Conservation (phyloP, 768 basidiomycete genomes). For the Podaxis mareebaensis region DNA sequence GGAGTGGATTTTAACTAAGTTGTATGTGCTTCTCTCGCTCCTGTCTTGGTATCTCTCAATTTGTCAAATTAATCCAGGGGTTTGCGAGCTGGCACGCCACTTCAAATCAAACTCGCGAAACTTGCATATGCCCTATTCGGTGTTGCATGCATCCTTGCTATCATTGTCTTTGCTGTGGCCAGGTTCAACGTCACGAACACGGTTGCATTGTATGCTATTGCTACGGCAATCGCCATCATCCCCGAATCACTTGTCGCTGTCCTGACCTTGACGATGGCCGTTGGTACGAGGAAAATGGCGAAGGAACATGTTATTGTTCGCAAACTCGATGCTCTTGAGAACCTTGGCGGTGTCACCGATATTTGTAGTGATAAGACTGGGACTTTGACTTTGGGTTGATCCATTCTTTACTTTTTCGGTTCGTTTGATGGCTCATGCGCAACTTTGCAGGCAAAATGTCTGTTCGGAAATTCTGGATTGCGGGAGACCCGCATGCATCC, state of each 20-base stretch:
- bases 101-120: conserved; percentile 37
- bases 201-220: conserved; percentile 39
- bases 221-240: conserved; percentile 39
- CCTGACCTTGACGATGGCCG: conserved; percentile 59
- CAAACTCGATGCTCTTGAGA: conserved; percentile 64
- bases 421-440: background rate
- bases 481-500: conserved; percentile 25
- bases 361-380: conserved; percentile 70
- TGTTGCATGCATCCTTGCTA: conserved; percentile 35
- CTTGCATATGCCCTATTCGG: conserved; percentile 37
- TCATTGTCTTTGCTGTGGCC: conserved; percentile 39
- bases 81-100: conserved; percentile 34
- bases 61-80: conserved; percentile 24
- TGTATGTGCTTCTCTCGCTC: conserved; percentile 26
- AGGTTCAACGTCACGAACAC: conserved; percentile 32
- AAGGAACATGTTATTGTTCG: conserved; percentile 61
- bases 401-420: background rate
- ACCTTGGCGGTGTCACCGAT: conserved; percentile 54
- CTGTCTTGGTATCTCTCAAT: no score
- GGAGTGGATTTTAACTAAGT: conserved; percentile 24
- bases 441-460: conserved; percentile 37
- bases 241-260: conserved; percentile 47
- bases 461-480: conserved; percentile 40
- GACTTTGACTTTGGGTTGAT: conserved; percentile 46
- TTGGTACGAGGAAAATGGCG: conserved; percentile 56